These are phyloP conservation scores for Reticulascus tulasneorum DNA, from an alignment of 2,329 filamentous ascomycete genomes.

Conservation along the genomic window DNA sequence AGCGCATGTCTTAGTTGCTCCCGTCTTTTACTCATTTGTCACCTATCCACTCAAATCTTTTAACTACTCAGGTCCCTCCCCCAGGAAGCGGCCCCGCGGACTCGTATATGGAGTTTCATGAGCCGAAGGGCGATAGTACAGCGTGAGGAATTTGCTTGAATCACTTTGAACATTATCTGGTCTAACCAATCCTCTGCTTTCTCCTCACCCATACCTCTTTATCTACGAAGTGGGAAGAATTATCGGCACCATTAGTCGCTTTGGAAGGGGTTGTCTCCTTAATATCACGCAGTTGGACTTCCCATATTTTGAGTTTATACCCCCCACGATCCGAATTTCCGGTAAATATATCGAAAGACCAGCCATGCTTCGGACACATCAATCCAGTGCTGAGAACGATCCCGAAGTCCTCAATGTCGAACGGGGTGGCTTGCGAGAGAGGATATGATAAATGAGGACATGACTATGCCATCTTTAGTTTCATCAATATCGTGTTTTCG, in stretches of 20 bases:
- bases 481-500: too few relatives aligned
- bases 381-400: constrained; percentile 58
- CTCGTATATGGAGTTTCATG: too few relatives aligned
- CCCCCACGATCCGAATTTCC: constrained; percentile 58
- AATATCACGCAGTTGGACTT: constrained; percentile 48
- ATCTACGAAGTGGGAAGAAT: constrained; percentile 3
- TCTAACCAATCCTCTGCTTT: constrained; percentile 32
- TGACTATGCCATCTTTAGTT: constrained; percentile 35
- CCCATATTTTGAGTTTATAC: constrained; percentile 61
- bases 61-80: too few relatives aligned
- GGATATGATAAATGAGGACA: constrained; percentile 67
- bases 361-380: constrained; percentile 64
- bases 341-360: constrained; percentile 67
- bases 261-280: background rate
- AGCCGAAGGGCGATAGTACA: too few relatives aligned
- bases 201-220: constrained; percentile 41
- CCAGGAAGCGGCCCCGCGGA: too few relatives aligned
- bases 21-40: too few relatives aligned
- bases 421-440: constrained; percentile 57
- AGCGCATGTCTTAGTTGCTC: too few relatives aligned
- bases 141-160: background rate
- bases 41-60: too few relatives aligned
- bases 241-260: background rate
- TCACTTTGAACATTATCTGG: too few relatives aligned
- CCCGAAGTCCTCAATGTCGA: constrained; percentile 72